Conservation (phyloP, 208 protist species). For the Leishmania martiniquensis region DNA sequence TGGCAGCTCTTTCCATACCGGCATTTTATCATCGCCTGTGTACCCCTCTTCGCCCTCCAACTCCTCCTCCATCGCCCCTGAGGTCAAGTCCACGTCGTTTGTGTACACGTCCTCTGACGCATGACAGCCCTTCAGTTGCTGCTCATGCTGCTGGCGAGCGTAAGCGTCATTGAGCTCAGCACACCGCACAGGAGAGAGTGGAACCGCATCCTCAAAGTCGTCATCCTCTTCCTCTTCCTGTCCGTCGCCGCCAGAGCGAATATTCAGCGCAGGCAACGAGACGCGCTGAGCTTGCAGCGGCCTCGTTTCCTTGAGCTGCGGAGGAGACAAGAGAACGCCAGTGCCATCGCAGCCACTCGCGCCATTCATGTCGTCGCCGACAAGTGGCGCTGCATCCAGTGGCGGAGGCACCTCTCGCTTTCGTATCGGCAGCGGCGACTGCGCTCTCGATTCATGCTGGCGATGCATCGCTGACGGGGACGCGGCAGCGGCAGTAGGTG, state of each 20-base stretch:
- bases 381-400: slow-evolving; percentile 15
- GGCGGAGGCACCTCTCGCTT: slow-evolving; percentile 11
- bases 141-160: slow-evolving; percentile 24
- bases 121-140: neutral
- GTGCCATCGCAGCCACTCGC: neutral
- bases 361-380: neutral
- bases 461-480: neutral
- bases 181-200: slow-evolving; percentile 68
- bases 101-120: slow-evolving; percentile 41
- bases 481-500: slow-evolving; percentile 5
- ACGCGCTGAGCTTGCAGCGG: slow-evolving; percentile 11
- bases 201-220: slow-evolving; percentile 83
- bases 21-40: slow-evolving; percentile 46
- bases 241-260: slow-evolving; percentile 11
- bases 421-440: slow-evolving; percentile 10
- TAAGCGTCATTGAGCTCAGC: slow-evolving; percentile 67
- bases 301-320: slow-evolving; percentile 36
- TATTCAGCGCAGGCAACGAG: slow-evolving; percentile 8
- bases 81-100: slow-evolving; percentile 41
- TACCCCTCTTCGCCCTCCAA: slow-evolving; percentile 52
- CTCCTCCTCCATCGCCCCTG: slow-evolving; percentile 43
- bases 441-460: neutral
- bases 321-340: slow-evolving; percentile 22
- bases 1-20: slow-evolving; percentile 11
- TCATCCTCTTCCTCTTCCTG: slow-evolving; percentile 54